Base-by-base conservation (phyloP, 139 green algal species). In the Chlorella sp. region DNA sequence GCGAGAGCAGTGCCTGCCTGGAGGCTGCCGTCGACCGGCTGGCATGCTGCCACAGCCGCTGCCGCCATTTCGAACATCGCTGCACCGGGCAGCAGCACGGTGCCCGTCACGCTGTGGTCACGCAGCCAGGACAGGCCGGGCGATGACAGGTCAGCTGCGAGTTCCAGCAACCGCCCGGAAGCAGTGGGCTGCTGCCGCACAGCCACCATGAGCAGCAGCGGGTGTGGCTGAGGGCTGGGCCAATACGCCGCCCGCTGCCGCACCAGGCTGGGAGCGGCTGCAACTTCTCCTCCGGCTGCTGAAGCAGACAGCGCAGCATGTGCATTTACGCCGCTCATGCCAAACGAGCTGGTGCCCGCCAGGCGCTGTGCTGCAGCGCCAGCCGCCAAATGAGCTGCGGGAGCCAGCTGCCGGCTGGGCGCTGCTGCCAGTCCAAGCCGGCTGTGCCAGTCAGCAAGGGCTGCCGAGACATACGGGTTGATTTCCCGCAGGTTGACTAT, bases 401-500 rank as follows among this genome's bases (percentile, higher is more conserved):
- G 20, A 20, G 64, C 64, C n/a, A 64, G n/a, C 79, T 84, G 79
- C 22, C 79, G 17, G 79, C 79, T 48, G 43, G 79, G 32, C 17
- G 64, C 79, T 1, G 79, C 79, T 20, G 44, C 64, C 44, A 76
- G n/a, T 19, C 44, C 34, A 8, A 51, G 79, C 43, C 44, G 44
- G 9, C 62, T 36, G 19, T n/a, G 19, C 79, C 79, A 84, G 62
- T 84, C 79, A 8, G 7, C 77, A 19, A 76, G 44, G 3, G 79
- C 79, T 1, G 79, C 79, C 7, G 62, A 17, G 4, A 96, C 87
- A 41, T 96, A 88, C 8, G 91, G 83, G 90, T 97, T 98, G n/a
- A 95, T 44, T 0, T 58, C 65, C 34, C 90, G 85, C 67, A 98
- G 90, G 88, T 97, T 92, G 58, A 94, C 84, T 19, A 93, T 69